Evolutionary conservation across 306 rosid species (phyloP), one percentile per base, ranked within the genome.

Genomic region (Ochetophila trinervis): DNA sequence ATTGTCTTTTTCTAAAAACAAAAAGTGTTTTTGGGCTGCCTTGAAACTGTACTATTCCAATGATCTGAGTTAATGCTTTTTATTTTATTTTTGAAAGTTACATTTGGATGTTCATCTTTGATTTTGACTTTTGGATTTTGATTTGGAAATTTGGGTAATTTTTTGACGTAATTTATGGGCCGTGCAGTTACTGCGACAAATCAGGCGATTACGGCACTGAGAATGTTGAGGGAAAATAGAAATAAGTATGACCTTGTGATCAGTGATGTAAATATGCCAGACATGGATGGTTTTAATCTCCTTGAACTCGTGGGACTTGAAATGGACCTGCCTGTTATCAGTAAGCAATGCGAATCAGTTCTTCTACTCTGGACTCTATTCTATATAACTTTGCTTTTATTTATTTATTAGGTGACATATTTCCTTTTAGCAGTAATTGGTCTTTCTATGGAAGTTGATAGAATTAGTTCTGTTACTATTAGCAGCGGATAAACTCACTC

Each of bases 271-370:
- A 83, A 83, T 22, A 91, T 91, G 95, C 95, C 96, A 13, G 95
- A 85, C 74, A 88, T 91, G 85, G 95, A 91, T 73, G 97, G 97
- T 40, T 91, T 91, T 63, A 80, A 87, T 88, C 92, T 89, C 15
- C 96, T 91, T 75, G 87, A 87, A 78, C 79, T 55, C 14, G 82
- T 89, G 67, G 96, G 88, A 64, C 95, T 83, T 62, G 98, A 89
- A 65, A 91, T 84, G 96, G 95, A 91, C 84, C 79, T 91, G 2
- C 45, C 45, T 40, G 45, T 40, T 40, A 40, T 40, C 45, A 40
- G 45, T 40, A 40, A 40, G 45, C n/a, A n/a, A n/a, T n/a, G 4
- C 32, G 32, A 27, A 27, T 27, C 32, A 2, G 3, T 27, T 27
- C 32, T 27, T 27, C 32, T 27, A 1, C 4, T 27, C 32, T 27